Base-by-base conservation (phyloP, 345 rosid genomes). In the Hibiscus syriacus region DNA sequence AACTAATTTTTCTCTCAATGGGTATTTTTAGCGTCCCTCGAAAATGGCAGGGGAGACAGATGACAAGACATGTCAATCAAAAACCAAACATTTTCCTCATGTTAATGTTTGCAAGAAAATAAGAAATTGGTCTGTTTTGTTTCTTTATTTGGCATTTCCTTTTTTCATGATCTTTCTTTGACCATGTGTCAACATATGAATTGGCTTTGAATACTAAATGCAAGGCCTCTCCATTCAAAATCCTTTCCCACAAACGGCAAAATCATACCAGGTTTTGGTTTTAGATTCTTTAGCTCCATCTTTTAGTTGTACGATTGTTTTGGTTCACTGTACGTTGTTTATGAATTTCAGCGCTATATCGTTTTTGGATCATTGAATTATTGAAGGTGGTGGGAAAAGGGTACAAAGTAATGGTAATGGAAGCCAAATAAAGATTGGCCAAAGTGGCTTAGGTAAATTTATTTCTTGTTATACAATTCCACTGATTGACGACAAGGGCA, bases 1-100 rank as follows among this genome's bases (percentile, higher is more conserved):
- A 34, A 72, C 3, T 59, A 57, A 58, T 56, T 3, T 74, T 73
- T 68, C 4, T 75, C 73, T 69, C 77, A 50, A 19, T 52, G 58
- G 45, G 32, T 36, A 36, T 38, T 38, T 38, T 39, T 38, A 61
- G 30, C 17, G 49, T 49, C 58, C 62, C 64, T 32, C 25, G 73
- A 49, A 66, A 65, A 55, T 58, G 68, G 65, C 70, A n/a, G 68
- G 76, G 60, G 58, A 56, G 62, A 67, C 38, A 34, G 38, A 34
- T 27, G 66, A 20, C 13, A 71, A 64, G 76, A 69, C 69, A 45
- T 69, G 26, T 45, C 10, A 48, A 59, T 46, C 41, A 27, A 30
- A 57, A 10, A 20, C n/a, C 48, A 13, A 50, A 26, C 27, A 50
- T 2, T 45, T 25, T 45, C 25, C 14, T 45, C n/a, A 13, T 48